Percentiles rank a stretch among this genome's conserved stretches.
phyloP scores from a whole-genome alignment of 768 basidiomycete species.

The Gymnopilus dilepis region DNA sequence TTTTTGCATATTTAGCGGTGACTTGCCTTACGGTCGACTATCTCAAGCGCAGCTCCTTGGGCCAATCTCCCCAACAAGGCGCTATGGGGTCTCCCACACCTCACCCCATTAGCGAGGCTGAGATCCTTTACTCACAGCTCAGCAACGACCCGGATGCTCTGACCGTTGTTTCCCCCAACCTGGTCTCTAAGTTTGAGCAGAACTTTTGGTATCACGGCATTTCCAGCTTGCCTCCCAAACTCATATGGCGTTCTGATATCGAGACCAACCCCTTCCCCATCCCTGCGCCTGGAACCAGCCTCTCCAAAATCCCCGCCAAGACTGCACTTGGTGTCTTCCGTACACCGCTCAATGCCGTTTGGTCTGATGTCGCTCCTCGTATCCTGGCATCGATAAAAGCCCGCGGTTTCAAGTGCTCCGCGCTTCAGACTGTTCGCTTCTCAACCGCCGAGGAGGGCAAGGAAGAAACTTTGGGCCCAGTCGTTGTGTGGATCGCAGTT shows the following conservation, averaged over 20 bases:
- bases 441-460: slow-evolving; percentile 15
- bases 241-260: slow-evolving; percentile 41
- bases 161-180: too few relatives aligned
- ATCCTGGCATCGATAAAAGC: slow-evolving; percentile 32
- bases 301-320: slow-evolving; percentile 33
- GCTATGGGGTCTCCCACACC: too few relatives aligned
- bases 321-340: slow-evolving; percentile 37
- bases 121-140: too few relatives aligned
- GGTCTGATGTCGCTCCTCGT: slow-evolving; percentile 37
- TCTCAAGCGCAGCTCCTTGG: too few relatives aligned
- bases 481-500: slow-evolving; percentile 45
- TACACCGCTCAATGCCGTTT: slow-evolving; percentile 40
- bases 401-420: slow-evolving; percentile 29
- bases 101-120: too few relatives aligned
- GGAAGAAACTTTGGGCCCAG: slow-evolving; percentile 37
- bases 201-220: slow-evolving; percentile 44
- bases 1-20: too few relatives aligned
- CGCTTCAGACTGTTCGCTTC: slow-evolving; percentile 32
- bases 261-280: slow-evolving; percentile 33
- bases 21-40: too few relatives aligned
- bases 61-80: too few relatives aligned
- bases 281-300: slow-evolving; percentile 18
- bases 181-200: too few relatives aligned
- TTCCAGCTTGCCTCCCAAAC: slow-evolving; percentile 40
- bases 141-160: too few relatives aligned